Evolutionary conservation across 768 basidiomycete species (phyloP).

Genomic region (Russula olivacea): DNA sequence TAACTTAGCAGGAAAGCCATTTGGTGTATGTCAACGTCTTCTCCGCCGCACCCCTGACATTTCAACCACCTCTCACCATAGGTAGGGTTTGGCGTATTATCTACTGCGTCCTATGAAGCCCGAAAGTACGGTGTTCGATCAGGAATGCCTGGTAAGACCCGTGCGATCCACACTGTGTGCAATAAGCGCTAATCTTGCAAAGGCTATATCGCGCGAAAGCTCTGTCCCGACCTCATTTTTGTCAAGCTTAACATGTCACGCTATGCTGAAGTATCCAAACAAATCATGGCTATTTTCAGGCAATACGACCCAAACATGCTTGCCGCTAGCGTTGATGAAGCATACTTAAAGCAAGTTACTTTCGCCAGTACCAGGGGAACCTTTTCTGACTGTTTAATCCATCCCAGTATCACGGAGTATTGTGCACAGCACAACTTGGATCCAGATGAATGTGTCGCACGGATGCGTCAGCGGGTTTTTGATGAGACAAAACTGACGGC

Average conservation of each 20-base stretch:
- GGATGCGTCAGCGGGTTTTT: conserved; percentile 69
- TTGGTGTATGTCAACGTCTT: conserved; percentile 47
- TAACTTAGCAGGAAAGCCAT: conserved; percentile 61
- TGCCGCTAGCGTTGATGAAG: conserved; percentile 82
- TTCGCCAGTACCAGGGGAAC: neutral
- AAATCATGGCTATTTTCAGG: conserved; percentile 60
- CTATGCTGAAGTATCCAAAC: conserved; percentile 64
- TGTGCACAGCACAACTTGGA: conserved; percentile 61
- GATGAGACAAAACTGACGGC: conserved; percentile 82
- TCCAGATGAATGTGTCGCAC: conserved; percentile 67
- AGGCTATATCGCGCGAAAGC: conserved; percentile 90
- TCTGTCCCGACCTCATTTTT: conserved; percentile 84
- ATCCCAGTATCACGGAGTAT: conserved; percentile 70
- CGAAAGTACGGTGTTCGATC: conserved; percentile 87
- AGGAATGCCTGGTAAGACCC: conserved; percentile 78
- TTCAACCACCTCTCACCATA: conserved; percentile 28
- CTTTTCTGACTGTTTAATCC: neutral
- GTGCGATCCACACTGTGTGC: neutral
- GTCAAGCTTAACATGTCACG: conserved; percentile 51
- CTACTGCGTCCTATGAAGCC: conserved; percentile 90
- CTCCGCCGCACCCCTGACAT: too few relatives aligned
- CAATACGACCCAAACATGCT: conserved; percentile 74
- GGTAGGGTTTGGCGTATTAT: conserved; percentile 80
- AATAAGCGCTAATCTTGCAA: neutral
- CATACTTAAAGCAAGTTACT: conserved; percentile 73